Evolutionary conservation across 352 stramenopile genomes (phyloP).

Genomic region (Phytopythium helicoides): DNA sequence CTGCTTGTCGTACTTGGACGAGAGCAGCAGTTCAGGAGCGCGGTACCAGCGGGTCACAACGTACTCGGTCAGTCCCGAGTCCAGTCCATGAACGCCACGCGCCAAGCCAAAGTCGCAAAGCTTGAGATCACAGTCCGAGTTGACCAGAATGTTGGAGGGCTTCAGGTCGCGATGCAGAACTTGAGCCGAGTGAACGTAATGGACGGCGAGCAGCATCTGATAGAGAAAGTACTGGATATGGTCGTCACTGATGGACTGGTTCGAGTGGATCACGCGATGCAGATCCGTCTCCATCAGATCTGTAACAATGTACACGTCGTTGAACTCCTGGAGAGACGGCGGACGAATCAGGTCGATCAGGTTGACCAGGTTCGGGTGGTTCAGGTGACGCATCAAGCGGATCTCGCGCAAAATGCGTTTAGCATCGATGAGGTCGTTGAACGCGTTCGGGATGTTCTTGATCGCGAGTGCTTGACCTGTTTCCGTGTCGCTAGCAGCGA

Average conservation of each 20-base stretch:
- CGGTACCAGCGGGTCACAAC: slow-evolving; percentile 92
- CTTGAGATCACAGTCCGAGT: slow-evolving; percentile 81
- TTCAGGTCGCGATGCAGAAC: slow-evolving; percentile 80
- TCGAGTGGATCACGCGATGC: slow-evolving; percentile 79
- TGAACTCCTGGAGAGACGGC: slow-evolving; percentile 83
- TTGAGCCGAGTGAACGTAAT: slow-evolving; percentile 79
- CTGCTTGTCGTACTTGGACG: slow-evolving; percentile 88
- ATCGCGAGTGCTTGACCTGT: slow-evolving; percentile 91
- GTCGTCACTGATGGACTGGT: slow-evolving; percentile 78
- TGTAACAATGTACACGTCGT: slow-evolving; percentile 86
- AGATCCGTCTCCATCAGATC: slow-evolving; percentile 81
- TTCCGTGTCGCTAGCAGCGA: slow-evolving; percentile 84
- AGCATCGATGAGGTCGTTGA: slow-evolving; percentile 86
- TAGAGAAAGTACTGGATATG: slow-evolving; percentile 82
- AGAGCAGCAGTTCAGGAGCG: slow-evolving; percentile 90
- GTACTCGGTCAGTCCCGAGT: slow-evolving; percentile 88
- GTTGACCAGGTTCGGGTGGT: slow-evolving; percentile 82
- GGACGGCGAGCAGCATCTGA: slow-evolving; percentile 75
- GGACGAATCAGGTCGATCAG: slow-evolving; percentile 76
- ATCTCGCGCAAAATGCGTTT: slow-evolving; percentile 89
- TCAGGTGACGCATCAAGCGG: slow-evolving; percentile 85
- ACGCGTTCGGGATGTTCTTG: slow-evolving; percentile 95
- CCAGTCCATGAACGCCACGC: slow-evolving; percentile 66
- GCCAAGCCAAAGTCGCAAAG: slow-evolving; percentile 80
- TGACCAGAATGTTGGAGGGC: slow-evolving; percentile 78